Conservation (phyloP, 2,329 filamentous ascomycete genomes). For the Ceratocystis alfenasii region DNA sequence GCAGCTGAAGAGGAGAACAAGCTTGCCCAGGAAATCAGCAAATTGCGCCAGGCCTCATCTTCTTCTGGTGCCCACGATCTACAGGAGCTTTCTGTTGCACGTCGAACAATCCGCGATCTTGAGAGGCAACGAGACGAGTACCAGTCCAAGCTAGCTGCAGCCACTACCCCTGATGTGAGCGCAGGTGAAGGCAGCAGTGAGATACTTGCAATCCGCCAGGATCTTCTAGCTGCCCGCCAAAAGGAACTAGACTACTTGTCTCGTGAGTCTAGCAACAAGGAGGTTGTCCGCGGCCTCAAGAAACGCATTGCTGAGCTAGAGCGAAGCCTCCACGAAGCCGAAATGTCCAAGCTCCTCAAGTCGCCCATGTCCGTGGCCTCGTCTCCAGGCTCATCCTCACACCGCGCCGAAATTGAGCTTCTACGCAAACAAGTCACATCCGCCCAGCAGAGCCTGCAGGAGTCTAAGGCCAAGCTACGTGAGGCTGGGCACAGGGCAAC, state of each 20-base stretch:
- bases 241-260: slow-evolving; percentile 54
- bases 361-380: slow-evolving; percentile 17
- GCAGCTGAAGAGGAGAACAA: slow-evolving; percentile 55
- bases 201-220: slow-evolving; percentile 48
- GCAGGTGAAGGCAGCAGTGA: slow-evolving; percentile 39
- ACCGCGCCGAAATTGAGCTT: slow-evolving; percentile 45
- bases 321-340: slow-evolving; percentile 52
- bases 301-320: slow-evolving; percentile 55
- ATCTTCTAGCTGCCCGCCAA: slow-evolving; percentile 51
- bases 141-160: slow-evolving; percentile 34
- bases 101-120: slow-evolving; percentile 52
- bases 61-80: slow-evolving; percentile 37
- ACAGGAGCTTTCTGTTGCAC: slow-evolving; percentile 46
- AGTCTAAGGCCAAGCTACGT: slow-evolving; percentile 39
- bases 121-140: slow-evolving; percentile 49
- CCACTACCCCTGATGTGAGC: slow-evolving; percentile 28
- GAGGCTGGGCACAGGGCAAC: slow-evolving; percentile 40
- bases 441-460: slow-evolving; percentile 47
- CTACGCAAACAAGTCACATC: slow-evolving; percentile 50
- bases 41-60: slow-evolving; percentile 37
- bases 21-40: slow-evolving; percentile 42
- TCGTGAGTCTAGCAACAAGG: slow-evolving; percentile 52
- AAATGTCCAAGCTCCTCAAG: slow-evolving; percentile 36
- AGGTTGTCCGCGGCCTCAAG: slow-evolving; percentile 50
- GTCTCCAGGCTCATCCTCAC: slow-evolving; percentile 38